These are phyloP conservation scores for Apocynum venetum DNA, from an alignment of 257 asterid species.

Conservation along the genomic window DNA sequence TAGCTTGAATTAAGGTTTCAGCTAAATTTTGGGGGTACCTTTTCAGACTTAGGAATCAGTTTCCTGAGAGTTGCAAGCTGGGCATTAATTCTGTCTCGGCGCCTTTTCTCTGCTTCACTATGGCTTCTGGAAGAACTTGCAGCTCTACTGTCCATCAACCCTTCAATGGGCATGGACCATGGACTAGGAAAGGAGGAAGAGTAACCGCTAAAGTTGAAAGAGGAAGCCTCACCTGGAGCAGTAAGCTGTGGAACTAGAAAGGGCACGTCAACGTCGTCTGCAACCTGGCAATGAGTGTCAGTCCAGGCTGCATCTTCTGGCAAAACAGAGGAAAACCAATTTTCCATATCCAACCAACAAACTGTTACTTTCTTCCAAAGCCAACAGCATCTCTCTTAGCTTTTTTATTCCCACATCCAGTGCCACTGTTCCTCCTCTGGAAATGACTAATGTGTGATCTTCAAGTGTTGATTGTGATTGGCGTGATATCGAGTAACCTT, in stretches of 20 bases:
- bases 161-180: constrained; percentile 32
- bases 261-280: constrained; percentile 7
- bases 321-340: constrained; percentile 28
- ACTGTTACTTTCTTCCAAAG: constrained; percentile 14
- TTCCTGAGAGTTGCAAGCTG: constrained; percentile 74
- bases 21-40: constrained; percentile 31
- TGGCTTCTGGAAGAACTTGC: constrained; percentile 53
- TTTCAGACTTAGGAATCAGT: constrained; percentile 77
- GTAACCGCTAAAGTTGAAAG: constrained; percentile 17
- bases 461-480: constrained; percentile 44
- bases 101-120: constrained; percentile 86
- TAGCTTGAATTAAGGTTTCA: not conserved
- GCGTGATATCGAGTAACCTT: constrained; percentile 29
- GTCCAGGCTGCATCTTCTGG: constrained; percentile 19
- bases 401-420: not conserved
- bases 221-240: constrained; percentile 22
- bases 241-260: constrained; percentile 19
- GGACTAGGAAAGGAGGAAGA: constrained; percentile 23
- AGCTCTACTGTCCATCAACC: constrained; percentile 28
- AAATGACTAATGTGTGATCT: constrained; percentile 33
- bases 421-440: not conserved
- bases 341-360: constrained; percentile 35
- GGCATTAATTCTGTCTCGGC: constrained; percentile 75
- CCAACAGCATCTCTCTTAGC: constrained; percentile 4
- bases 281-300: constrained; percentile 1